Conservation (phyloP, 306 rosid genomes). For the Delonix regia region DNA sequence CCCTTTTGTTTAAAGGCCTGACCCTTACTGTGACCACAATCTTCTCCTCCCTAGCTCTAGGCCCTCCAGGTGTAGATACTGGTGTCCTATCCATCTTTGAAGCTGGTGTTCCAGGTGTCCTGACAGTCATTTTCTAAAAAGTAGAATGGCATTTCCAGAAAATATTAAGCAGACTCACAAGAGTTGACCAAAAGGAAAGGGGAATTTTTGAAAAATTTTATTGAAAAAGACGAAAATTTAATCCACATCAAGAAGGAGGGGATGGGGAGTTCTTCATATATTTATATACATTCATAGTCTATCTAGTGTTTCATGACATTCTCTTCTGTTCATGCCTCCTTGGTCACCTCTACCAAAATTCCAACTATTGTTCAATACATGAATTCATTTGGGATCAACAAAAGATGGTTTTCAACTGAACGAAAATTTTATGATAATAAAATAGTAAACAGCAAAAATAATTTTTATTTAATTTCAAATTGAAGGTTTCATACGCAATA, state of each 20-base stretch:
- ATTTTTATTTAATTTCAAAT: not conserved
- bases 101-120: constrained; percentile 93
- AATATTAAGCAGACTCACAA: not conserved
- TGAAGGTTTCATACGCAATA: not conserved
- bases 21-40: constrained; percentile 94
- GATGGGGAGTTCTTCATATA: not conserved
- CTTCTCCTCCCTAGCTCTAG: constrained; percentile 80
- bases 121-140: constrained; percentile 65
- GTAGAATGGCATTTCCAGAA: not conserved
- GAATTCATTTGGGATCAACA: not conserved
- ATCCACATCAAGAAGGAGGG: not conserved
- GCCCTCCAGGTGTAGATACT: constrained; percentile 84
- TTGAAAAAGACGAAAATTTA: not conserved
- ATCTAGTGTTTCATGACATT: not conserved
- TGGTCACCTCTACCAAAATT: not conserved
- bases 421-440: not conserved
- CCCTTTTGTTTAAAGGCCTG: constrained; percentile 87
- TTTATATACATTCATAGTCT: not conserved
- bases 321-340: not conserved
- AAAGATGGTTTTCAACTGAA: not conserved
- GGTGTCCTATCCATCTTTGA: constrained; percentile 89
- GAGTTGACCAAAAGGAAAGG: not conserved
- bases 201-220: not conserved
- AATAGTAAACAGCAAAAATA: not conserved
- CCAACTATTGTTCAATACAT: not conserved